These are phyloP conservation scores for Isabelozyma heimii DNA, from an alignment of 805 yeast species.

Conservation along the genomic window DNA sequence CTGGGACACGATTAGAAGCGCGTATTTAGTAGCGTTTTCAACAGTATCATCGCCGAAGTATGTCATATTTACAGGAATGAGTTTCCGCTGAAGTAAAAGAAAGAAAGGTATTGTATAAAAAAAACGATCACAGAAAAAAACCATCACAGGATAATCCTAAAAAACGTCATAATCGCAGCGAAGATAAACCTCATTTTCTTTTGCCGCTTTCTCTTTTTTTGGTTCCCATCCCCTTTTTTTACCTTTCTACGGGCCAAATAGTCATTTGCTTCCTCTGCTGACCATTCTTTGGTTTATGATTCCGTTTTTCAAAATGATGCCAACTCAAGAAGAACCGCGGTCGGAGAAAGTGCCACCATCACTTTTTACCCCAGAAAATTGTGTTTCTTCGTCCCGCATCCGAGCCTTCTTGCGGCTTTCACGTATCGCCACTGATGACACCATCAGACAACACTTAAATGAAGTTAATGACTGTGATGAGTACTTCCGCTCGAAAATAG, in stretches of 20 bases:
- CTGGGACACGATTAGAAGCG: neutral
- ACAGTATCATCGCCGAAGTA: too few relatives aligned
- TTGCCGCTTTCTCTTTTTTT: too few relatives aligned
- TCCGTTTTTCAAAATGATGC: neutral
- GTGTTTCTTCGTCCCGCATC: slow-evolving; percentile 30
- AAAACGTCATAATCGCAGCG: too few relatives aligned
- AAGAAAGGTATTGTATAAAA: too few relatives aligned
- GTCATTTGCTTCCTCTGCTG: neutral
- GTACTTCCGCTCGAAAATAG: slow-evolving; percentile 23
- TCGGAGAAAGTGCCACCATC: neutral
- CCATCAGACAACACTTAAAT: slow-evolving; percentile 36
- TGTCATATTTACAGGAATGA: too few relatives aligned
- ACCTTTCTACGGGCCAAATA: neutral
- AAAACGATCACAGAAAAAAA: too few relatives aligned
- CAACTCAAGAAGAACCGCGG: neutral
- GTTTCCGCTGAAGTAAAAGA: too few relatives aligned
- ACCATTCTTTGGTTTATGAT: neutral
- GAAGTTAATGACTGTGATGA: slow-evolving; percentile 25
- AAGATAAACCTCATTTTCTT: too few relatives aligned
- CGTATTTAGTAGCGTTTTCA: neutral
- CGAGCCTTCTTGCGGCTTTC: slow-evolving; percentile 39
- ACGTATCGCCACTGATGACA: slow-evolving; percentile 39
- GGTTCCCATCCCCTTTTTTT: neutral
- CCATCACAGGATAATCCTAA: too few relatives aligned
- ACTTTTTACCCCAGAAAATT: slow-evolving; percentile 23